phyloP scores from a whole-genome alignment of 1,284 basidiomycete species.

The Ceratobasidium sp. region DNA sequence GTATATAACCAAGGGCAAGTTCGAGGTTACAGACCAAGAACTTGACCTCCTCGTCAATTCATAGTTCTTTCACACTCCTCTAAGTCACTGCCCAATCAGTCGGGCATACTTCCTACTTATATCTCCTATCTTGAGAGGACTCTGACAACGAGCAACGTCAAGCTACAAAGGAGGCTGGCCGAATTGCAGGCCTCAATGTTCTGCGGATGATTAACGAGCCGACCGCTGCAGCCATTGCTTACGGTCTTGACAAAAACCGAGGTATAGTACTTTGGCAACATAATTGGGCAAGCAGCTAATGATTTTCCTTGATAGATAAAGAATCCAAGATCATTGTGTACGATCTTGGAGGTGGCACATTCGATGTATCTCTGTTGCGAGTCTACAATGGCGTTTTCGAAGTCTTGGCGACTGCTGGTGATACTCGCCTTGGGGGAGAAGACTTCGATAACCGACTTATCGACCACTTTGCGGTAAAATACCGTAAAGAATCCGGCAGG shows the following conservation, averaged over 20 bases:
- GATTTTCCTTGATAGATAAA: slow-evolving; percentile 54
- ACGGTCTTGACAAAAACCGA: slow-evolving; percentile 63
- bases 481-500: slow-evolving; percentile 65
- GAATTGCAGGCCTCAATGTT: slow-evolving; percentile 65
- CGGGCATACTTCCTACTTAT: too few species aligned
- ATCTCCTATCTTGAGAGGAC: too few species aligned
- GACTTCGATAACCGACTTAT: slow-evolving; percentile 65
- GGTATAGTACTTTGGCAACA: not conserved
- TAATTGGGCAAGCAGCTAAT: not conserved
- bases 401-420: slow-evolving; percentile 33
- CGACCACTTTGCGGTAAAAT: slow-evolving; percentile 65
- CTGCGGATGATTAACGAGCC: slow-evolving; percentile 69
- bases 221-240: slow-evolving; percentile 67
- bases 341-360: slow-evolving; percentile 68
- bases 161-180: slow-evolving; percentile 67
- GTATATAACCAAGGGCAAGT: too few species aligned
- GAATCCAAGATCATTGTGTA: slow-evolving; percentile 71
- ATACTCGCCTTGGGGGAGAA: slow-evolving; percentile 65
- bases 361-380: slow-evolving; percentile 70
- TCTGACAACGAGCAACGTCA: slow-evolving; percentile 70
- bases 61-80: too few species aligned
- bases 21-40: too few species aligned
- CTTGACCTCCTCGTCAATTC: too few species aligned
- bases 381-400: slow-evolving; percentile 63
- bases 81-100: too few species aligned